phyloP scores from a whole-genome alignment of 192 early-diverging fungal genomes.

The Geosiphon pyriformis region DNA sequence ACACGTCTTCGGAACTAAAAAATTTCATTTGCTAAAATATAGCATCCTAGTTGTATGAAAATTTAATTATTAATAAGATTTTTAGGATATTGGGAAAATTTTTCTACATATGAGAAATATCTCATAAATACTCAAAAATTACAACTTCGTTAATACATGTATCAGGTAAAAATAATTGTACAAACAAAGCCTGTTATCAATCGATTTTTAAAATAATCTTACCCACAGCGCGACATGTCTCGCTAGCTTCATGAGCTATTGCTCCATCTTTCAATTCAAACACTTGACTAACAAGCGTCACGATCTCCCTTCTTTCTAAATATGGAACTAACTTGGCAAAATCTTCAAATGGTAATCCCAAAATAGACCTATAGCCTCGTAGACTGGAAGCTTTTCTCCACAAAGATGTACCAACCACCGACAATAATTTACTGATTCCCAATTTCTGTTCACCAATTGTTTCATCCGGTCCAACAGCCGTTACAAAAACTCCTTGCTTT shows the following conservation, averaged over 20 bases:
- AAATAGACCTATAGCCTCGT: not conserved
- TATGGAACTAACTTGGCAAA: slow-evolving; percentile 7
- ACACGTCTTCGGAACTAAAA: too few relatives aligned
- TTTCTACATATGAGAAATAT: too few relatives aligned
- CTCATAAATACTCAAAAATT: too few relatives aligned
- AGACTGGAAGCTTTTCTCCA: not conserved
- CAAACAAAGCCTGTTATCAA: too few relatives aligned
- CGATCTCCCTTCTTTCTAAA: not conserved
- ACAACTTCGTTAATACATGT: too few relatives aligned
- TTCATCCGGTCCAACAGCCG: not conserved
- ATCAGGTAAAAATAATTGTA: too few relatives aligned
- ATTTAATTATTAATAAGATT: too few relatives aligned
- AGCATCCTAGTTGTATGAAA: too few relatives aligned
- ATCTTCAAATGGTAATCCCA: not conserved
- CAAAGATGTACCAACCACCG: not conserved
- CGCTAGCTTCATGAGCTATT: slow-evolving; percentile 26
- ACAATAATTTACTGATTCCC: not conserved
- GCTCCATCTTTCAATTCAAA: slow-evolving; percentile 26
- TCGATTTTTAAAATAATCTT: slow-evolving; percentile 34
- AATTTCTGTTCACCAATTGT: not conserved
- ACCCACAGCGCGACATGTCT: slow-evolving; percentile 26
- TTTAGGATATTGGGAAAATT: too few relatives aligned
- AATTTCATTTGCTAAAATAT: too few relatives aligned
- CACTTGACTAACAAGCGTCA: not conserved
- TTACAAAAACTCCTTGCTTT: not conserved